A percentile compares a stretch with the other conserved stretches of the same genome.
These are phyloP conservation scores for Geotrichum australiense DNA, from an alignment of 1,139 yeast species.

Conservation along the genomic window DNA sequence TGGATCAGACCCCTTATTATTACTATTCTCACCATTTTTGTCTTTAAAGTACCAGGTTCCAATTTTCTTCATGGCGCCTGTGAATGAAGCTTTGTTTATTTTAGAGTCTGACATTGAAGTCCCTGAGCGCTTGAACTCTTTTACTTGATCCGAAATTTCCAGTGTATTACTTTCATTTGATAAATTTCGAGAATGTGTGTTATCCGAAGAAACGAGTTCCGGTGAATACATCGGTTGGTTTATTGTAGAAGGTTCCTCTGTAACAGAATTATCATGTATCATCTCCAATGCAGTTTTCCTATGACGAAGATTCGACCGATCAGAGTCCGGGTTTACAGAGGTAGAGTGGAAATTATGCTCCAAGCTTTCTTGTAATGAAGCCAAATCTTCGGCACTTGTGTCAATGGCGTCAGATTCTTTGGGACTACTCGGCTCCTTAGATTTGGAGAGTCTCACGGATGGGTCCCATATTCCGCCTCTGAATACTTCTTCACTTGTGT, in stretches of 20 bases:
- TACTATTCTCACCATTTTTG: constrained; percentile 1
- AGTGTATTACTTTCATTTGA: constrained; percentile 2
- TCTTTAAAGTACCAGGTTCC: constrained; percentile 30
- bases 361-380: background rate
- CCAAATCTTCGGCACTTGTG: background rate
- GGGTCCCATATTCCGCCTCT: constrained; percentile 84
- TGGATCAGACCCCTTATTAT: too few species aligned
- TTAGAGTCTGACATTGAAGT: background rate
- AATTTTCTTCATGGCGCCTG: constrained; percentile 30
- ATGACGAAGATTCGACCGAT: constrained; percentile 9
- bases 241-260: constrained; percentile 1
- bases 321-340: background rate
- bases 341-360: background rate
- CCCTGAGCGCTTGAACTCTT: constrained; percentile 15
- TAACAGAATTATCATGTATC: background rate
- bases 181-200: background rate
- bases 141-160: constrained; percentile 19
- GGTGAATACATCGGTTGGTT: constrained; percentile 4
- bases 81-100: constrained; percentile 17
- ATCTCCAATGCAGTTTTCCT: constrained; percentile 12
- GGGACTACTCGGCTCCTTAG: background rate
- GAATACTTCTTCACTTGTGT: constrained; percentile 58
- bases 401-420: background rate
- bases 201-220: background rate
- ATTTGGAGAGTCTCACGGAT: background rate